Evolutionary conservation across 768 basidiomycete species (phyloP).

Genomic region (Boletales sp.): DNA sequence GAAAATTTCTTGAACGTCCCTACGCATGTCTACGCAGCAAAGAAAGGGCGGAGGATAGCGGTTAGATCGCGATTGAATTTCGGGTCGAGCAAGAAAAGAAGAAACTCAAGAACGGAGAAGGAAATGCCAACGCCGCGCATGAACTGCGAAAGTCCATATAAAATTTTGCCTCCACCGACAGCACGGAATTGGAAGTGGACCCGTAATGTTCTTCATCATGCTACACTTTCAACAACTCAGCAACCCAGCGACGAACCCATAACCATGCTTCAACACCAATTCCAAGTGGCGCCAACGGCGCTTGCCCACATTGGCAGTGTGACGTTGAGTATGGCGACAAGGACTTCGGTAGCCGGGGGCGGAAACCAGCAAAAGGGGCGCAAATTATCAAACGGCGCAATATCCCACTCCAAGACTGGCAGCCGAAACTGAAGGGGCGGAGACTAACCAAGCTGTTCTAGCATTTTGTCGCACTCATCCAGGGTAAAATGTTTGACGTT

Average conservation of each 20-base stretch:
- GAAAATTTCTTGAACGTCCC: constrained; percentile 99
- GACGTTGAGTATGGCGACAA: constrained; percentile 37
- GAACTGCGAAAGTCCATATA: constrained; percentile 15
- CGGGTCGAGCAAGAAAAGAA: constrained; percentile 48
- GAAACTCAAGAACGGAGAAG: constrained; percentile 40
- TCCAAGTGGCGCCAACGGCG: constrained; percentile 36
- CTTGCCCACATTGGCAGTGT: constrained; percentile 40
- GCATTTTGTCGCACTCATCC: constrained; percentile 99
- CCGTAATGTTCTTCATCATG: constrained; percentile 35
- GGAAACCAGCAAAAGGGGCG: constrained; percentile 35
- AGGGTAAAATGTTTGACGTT: constrained; percentile 99
- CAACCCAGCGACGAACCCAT: constrained; percentile 33
- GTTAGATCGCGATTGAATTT: constrained; percentile 61
- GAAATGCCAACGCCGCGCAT: constrained; percentile 11
- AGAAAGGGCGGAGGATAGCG: constrained; percentile 53
- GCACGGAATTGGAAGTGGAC: constrained; percentile 32
- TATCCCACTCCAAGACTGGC: constrained; percentile 30
- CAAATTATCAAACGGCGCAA: constrained; percentile 48
- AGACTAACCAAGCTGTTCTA: constrained; percentile 99
- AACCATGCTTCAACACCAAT: constrained; percentile 37
- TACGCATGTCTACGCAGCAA: constrained; percentile 89
- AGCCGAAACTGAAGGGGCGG: constrained; percentile 64
- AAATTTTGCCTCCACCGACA: constrained; percentile 23
- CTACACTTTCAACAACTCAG: constrained; percentile 36
- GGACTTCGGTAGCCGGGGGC: constrained; percentile 30